phyloP scores from a whole-genome alignment of 768 basidiomycete species.

The Amanita brunnescens region DNA sequence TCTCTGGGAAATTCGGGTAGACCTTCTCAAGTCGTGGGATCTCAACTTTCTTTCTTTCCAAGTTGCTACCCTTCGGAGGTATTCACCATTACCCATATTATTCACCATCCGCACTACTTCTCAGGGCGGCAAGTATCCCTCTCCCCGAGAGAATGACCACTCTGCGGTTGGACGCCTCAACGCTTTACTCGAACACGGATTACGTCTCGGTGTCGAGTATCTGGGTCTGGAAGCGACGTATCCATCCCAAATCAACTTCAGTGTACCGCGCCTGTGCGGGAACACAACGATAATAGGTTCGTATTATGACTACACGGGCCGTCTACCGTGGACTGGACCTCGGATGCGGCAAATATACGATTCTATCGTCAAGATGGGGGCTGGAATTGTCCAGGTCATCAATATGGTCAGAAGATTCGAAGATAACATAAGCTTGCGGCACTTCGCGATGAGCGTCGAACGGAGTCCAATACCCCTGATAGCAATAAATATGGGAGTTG shows the following conservation, averaged over 20 bases:
- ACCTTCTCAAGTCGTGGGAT: conserved; percentile 44
- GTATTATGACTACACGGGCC: conserved; percentile 67
- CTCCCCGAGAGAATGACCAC: conserved; percentile 34
- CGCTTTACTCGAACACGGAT: conserved; percentile 30
- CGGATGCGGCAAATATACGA: conserved; percentile 44
- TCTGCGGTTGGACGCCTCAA: conserved; percentile 51
- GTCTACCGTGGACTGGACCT: conserved; percentile 52
- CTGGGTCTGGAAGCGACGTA: conserved; percentile 65
- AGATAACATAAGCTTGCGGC: conserved; percentile 55
- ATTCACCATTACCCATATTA: conserved; percentile 59
- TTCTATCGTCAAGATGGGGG: conserved; percentile 36
- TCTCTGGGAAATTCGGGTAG: conserved; percentile 68
- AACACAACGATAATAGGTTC: conserved; percentile 61
- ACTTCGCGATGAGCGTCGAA: conserved; percentile 39
- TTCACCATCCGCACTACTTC: conserved; percentile 66
- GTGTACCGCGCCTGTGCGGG: conserved; percentile 43
- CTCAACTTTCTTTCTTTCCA: conserved; percentile 54
- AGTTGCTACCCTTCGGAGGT: conserved; percentile 52
- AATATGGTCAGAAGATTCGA: conserved; percentile 49
- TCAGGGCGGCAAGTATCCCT: conserved; percentile 69
- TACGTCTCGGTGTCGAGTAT: conserved; percentile 70
- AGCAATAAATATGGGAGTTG: conserved; percentile 70
- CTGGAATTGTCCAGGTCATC: conserved; percentile 67
- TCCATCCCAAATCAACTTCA: conserved; percentile 38
- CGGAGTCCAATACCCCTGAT: conserved; percentile 50